Evolutionary conservation across 768 basidiomycete genomes (phyloP).

Genomic region (Pisolithus sp.): DNA sequence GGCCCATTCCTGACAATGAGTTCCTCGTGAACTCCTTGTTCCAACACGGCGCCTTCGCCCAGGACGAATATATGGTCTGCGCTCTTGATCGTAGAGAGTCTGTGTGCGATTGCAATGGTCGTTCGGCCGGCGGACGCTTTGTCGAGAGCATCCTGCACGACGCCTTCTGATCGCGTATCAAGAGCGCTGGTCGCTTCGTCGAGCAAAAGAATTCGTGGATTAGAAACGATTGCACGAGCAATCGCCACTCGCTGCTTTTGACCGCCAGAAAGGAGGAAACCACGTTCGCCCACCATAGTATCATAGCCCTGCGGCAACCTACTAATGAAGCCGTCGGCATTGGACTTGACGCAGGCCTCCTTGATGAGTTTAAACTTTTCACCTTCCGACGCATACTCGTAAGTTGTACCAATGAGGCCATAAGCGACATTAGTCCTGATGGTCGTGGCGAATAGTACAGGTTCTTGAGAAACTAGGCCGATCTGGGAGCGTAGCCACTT

Average conservation of each 20-base stretch:
- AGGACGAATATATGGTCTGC: conserved; percentile 83
- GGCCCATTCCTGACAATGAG: conserved; percentile 53
- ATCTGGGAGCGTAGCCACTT: conserved; percentile 85
- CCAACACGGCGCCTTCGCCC: conserved; percentile 79
- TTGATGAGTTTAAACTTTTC: conserved; percentile 74
- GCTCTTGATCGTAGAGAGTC: conserved; percentile 79
- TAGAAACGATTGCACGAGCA: conserved; percentile 84
- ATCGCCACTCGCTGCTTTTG: conserved; percentile 89
- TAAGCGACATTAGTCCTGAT: conserved; percentile 80
- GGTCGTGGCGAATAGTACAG: conserved; percentile 77
- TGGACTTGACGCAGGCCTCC: conserved; percentile 82
- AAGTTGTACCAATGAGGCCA: conserved; percentile 70
- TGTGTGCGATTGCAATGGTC: conserved; percentile 76
- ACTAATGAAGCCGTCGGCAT: conserved; percentile 79
- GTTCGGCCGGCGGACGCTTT: conserved; percentile 76
- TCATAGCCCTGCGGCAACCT: conserved; percentile 80
- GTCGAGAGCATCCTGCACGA: conserved; percentile 87
- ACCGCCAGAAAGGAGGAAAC: conserved; percentile 78
- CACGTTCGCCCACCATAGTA: conserved; percentile 84
- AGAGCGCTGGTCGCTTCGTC: conserved; percentile 86
- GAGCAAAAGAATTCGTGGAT: conserved; percentile 76
- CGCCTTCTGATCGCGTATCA: conserved; percentile 80
- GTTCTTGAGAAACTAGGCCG: conserved; percentile 86
- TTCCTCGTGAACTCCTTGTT: conserved; percentile 72
- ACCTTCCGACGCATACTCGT: conserved; percentile 62